Base-by-base conservation (phyloP, 2,329 filamentous ascomycete genomes). In the Raffaelea arxii region DNA sequence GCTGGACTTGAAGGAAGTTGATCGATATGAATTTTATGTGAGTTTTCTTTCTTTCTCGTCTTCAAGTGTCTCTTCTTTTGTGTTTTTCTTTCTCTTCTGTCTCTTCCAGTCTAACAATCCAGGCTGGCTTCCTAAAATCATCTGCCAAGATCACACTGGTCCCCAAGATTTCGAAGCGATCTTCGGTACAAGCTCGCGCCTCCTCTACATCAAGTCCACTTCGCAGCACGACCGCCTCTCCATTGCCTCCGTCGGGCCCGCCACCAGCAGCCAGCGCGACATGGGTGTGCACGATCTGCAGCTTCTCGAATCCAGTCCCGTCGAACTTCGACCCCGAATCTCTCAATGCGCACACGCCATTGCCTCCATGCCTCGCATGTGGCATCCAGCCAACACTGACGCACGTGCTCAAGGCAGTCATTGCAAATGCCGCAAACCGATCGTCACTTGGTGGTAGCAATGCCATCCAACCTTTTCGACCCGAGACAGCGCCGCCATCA, bases 241-340 rank as follows among this genome's bases (percentile, higher is more conserved):
- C 77, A 7, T 62, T 69, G 10, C 61, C 65, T 36, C 54, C 65
- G 22, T n/a, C 42, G 27, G 18, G n/a, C 24, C 7, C 37, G 25
- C 55, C 70, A 11, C 65, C 74, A 14, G 62, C 70, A 14, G 75
- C 72, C 53, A 77, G 72, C 49, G 87, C 86, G 6, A 96, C 89
- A 4, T 97, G 91, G 91, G 82, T 97, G 19, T 97, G 91, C 67
- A 84, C 86, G 2, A 97, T 97, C 58, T 97, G 91, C 71, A 91
- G 86, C 55, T 94, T 94, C 60, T 91, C 90, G 10, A 97, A 97
- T 58, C 84, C 87, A 0, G 81, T 96, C 2, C 90, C 92, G 1
- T 86, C 86, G 32, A 96, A 95, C 62, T 97, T 97, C 61, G 91
- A 97, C 57, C 86, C 89, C 0, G 75, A 82, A 1, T 82, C 84